These are phyloP conservation scores for Teratosphaeria epicoccoides DNA, from an alignment of 2,329 filamentous ascomycete genomes.

Conservation along the genomic window DNA sequence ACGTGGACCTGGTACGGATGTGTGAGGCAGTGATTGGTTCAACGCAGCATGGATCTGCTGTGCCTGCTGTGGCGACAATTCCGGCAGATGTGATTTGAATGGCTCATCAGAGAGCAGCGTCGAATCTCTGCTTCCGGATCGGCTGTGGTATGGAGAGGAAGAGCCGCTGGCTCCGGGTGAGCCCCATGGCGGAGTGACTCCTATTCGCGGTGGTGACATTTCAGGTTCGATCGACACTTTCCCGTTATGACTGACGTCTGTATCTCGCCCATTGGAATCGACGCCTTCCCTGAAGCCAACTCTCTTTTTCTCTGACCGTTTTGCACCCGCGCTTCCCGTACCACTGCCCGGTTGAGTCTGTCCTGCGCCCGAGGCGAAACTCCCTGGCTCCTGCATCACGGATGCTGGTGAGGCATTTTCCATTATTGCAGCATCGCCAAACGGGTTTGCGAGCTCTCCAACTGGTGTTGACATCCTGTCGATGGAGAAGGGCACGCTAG, in stretches of 20 bases:
- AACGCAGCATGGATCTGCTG: conserved; percentile 20
- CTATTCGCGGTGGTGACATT: conserved; percentile 8
- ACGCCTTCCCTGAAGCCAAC: conserved; percentile 12
- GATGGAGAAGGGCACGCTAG: background rate
- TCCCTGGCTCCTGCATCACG: background rate
- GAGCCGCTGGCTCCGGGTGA: conserved; percentile 8
- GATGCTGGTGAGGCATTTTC: background rate
- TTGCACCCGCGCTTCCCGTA: conserved; percentile 8
- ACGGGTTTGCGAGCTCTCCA: background rate
- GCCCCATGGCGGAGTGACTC: conserved; percentile 4
- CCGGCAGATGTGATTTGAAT: conserved; percentile 20
- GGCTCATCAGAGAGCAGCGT: conserved; percentile 6
- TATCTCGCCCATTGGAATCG: conserved; percentile 5
- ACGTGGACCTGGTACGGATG: conserved; percentile 13
- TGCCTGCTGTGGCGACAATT: conserved; percentile 22
- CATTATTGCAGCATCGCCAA: background rate
- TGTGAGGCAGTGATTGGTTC: conserved; percentile 9
- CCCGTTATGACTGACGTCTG: conserved; percentile 6
- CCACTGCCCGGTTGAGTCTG: conserved; percentile 2
- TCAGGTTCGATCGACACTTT: background rate
- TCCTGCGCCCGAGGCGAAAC: background rate
- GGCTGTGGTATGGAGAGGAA: conserved; percentile 8
- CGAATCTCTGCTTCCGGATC: conserved; percentile 6
- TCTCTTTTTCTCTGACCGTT: conserved; percentile 12
- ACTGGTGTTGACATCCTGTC: background rate